These are phyloP conservation scores for Penicillium bialowiezense DNA, from an alignment of 495 filamentous ascomycete genomes.

Conservation along the genomic window DNA sequence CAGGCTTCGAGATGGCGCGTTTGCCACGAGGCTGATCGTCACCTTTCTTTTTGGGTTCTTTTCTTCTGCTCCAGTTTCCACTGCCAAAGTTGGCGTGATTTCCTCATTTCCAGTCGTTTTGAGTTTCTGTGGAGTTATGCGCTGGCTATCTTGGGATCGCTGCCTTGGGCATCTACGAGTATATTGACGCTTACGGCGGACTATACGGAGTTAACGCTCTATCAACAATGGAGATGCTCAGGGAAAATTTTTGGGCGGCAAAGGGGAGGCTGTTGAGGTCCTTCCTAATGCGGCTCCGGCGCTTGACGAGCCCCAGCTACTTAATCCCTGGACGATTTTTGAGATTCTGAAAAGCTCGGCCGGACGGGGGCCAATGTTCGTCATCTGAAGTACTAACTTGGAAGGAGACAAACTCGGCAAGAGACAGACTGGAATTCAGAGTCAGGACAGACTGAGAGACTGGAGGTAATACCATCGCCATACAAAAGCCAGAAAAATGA, in stretches of 20 bases:
- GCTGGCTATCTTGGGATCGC: not conserved
- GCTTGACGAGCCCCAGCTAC: not conserved
- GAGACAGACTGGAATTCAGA: no score
- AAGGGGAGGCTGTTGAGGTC: not conserved
- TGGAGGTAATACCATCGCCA: not conserved
- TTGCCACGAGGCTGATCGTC: not conserved
- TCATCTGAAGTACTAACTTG: slow-evolving; percentile 1
- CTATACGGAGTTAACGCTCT: not conserved
- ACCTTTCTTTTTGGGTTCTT: not conserved
- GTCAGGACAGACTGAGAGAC: no score
- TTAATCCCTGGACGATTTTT: not conserved
- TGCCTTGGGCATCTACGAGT: not conserved
- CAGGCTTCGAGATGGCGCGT: no score
- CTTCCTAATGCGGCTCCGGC: not conserved
- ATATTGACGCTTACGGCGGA: not conserved
- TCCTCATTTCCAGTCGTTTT: not conserved
- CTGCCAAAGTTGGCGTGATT: not conserved
- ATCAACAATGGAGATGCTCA: not conserved
- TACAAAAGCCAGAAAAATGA: not conserved
- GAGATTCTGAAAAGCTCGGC: not conserved
- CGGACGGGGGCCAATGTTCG: not conserved
- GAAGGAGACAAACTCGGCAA: not conserved
- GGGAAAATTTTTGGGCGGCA: not conserved
- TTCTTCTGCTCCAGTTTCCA: not conserved
- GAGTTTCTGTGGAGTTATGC: not conserved